phyloP scores from a whole-genome alignment of 1,139 yeast genomes.

The Nakaseomyces bracarensis region DNA sequence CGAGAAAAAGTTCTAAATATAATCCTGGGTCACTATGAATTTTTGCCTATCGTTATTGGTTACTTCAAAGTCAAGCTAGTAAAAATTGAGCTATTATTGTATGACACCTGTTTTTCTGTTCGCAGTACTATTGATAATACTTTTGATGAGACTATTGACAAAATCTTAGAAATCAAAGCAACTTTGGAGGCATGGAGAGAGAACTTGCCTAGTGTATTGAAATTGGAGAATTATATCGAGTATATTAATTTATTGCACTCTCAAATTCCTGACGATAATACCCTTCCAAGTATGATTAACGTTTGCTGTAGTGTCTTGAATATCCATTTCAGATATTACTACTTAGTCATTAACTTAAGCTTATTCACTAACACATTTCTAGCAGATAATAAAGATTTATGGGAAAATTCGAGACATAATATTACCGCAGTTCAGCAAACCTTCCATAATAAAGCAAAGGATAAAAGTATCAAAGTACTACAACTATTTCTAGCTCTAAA shows the following conservation, averaged over 20 bases:
- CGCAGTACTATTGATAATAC: constrained; percentile 15
- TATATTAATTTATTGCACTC: constrained; percentile 19
- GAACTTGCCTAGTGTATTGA: constrained; percentile 21
- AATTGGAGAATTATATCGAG: constrained; percentile 21
- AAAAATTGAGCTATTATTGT: constrained; percentile 16
- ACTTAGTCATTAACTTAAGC: constrained; percentile 15
- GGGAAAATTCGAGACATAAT: constrained; percentile 12
- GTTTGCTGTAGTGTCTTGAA: constrained; percentile 20
- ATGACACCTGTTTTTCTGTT: constrained; percentile 18
- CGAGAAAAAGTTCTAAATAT: constrained; percentile 13
- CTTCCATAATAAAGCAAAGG: constrained; percentile 3
- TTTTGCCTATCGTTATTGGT: constrained; percentile 19
- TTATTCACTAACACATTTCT: constrained; percentile 18
- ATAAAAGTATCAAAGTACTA: constrained; percentile 14
- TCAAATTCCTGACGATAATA: constrained; percentile 16
- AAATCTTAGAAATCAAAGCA: constrained; percentile 15
- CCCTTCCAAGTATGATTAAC: constrained; percentile 18
- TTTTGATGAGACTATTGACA: constrained; percentile 22
- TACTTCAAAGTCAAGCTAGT: constrained; percentile 18
- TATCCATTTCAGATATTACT: constrained; percentile 19
- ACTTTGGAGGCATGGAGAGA: constrained; percentile 21
- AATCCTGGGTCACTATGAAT: constrained; percentile 15
- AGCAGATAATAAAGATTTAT: constrained; percentile 17
- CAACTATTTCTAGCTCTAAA: constrained; percentile 16
- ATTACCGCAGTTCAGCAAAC: constrained; percentile 5